Percentiles rank a stretch among this genome's conserved stretches.
Conservation (phyloP, 2,329 filamentous ascomycete species). For the Penicillium sp. region DNA sequence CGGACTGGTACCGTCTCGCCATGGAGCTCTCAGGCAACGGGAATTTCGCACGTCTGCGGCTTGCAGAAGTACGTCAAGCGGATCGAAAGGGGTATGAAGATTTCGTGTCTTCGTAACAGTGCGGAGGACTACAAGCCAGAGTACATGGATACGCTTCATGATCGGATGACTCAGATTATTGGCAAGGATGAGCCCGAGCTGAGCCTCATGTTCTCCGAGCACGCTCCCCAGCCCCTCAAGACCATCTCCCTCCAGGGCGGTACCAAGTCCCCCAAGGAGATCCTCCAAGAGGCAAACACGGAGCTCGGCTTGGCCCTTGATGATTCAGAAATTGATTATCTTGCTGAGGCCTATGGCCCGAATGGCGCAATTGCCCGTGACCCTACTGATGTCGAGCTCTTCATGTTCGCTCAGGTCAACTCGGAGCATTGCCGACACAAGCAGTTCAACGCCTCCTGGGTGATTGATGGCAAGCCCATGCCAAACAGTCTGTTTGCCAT, state of each 20-base stretch:
- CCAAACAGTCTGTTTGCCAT: slow-evolving; percentile 83
- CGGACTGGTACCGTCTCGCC: slow-evolving; percentile 81
- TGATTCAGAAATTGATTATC: slow-evolving; percentile 83
- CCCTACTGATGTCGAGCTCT: slow-evolving; percentile 89
- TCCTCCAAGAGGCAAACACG: slow-evolving; percentile 79
- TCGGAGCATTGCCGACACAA: slow-evolving; percentile 89
- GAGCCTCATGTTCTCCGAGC: slow-evolving; percentile 73
- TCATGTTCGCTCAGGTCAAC: slow-evolving; percentile 99
- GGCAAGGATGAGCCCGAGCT: slow-evolving; percentile 66
- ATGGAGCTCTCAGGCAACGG: slow-evolving; percentile 96
- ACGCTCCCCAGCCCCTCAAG: slow-evolving; percentile 62
- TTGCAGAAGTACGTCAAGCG: slow-evolving; percentile 68
- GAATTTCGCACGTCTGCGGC: slow-evolving; percentile 88
- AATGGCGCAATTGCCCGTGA: slow-evolving; percentile 57
- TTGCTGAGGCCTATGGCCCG: slow-evolving; percentile 77
- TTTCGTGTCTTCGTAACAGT: slow-evolving; percentile 63
- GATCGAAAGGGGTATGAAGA: slow-evolving; percentile 80
- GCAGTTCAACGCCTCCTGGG: slow-evolving; percentile 96
- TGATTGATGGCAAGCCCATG: slow-evolving; percentile 81
- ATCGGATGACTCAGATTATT: slow-evolving; percentile 93
- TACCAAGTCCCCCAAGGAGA: slow-evolving; percentile 63
- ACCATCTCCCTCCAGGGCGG: slow-evolving; percentile 71
- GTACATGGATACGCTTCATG: slow-evolving; percentile 68
- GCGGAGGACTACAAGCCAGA: slow-evolving; percentile 57
- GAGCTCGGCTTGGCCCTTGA: slow-evolving; percentile 83